Conservation (phyloP, 139 green algal species). For the Chlorella sp. region DNA sequence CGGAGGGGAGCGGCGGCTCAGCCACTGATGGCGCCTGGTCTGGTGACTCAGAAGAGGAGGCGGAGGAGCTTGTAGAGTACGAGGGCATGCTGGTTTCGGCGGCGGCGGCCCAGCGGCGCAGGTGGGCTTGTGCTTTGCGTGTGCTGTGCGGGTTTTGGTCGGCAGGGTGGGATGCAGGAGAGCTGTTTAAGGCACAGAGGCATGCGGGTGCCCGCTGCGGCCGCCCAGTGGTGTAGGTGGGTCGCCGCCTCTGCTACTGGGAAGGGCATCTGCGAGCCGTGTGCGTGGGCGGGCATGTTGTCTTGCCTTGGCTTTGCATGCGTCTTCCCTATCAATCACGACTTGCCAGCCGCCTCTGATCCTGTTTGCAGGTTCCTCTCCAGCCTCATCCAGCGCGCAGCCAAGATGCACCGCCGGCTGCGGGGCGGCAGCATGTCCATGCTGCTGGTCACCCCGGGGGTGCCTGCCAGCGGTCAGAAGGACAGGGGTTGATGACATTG, state of each 20-base stretch:
- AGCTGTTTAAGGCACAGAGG: neutral
- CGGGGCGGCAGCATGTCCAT: conserved; percentile 79
- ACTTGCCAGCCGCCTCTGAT: neutral
- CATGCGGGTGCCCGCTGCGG: too few species aligned
- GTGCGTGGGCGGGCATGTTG: neutral
- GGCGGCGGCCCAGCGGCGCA: conserved; percentile 61
- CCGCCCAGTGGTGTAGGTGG: neutral
- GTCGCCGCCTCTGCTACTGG: neutral
- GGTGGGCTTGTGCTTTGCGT: neutral
- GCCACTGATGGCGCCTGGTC: neutral
- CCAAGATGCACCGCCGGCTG: conserved; percentile 72
- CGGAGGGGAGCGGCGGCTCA: neutral
- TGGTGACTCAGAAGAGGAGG: neutral
- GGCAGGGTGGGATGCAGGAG: neutral
- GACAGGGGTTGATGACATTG: too few species aligned
- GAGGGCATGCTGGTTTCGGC: conserved; percentile 89
- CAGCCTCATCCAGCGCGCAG: conserved; percentile 81
- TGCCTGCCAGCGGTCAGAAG: conserved; percentile 62
- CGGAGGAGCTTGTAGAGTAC: conserved; percentile 78
- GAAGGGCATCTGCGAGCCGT: neutral
- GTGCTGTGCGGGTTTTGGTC: neutral
- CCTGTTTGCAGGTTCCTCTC: conserved; percentile 72
- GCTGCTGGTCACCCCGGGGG: conserved; percentile 76
- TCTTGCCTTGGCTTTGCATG: neutral
- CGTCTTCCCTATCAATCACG: neutral